Base-by-base conservation (phyloP, 208 protist species). In the Angomonas desouzai region DNA sequence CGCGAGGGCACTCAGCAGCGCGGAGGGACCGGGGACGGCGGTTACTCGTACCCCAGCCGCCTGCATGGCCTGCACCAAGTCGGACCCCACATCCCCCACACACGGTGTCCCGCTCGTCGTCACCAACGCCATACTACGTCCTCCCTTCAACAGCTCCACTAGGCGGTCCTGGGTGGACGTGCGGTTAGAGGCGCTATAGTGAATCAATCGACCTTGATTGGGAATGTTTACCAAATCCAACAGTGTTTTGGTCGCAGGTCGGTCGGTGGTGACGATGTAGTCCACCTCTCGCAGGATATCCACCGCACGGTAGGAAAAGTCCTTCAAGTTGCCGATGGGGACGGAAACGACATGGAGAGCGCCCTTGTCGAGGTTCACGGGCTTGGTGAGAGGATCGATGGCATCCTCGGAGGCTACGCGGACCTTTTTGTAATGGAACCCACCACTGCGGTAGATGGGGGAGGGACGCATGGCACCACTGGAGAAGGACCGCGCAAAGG, bases 251-350 rank as follows among this genome's bases (percentile, higher is more conserved):
- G 91, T 94, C 13, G 87, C 88, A 1, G 81, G 81, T 23, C 86
- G 81, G 64, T 96, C 85, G 0, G 80, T 80, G 0, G 86, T 92
- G 27, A 94, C 66, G 51, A 96, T 92, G 86, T 96, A 96, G 66
- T 96, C 91, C 16, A 94, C 87, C 4, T 82, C 70, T 18, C 75
- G 74, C 45, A 96, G 76, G 43, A 94, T 79, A 32, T 96, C 87
- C 23, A 96, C 62, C 9, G 86, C 79, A 23, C 91, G 87, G 33
- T 91, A 70, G 23, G 84, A 80, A 75, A 96, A 93, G 75, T 96
- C 91, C 45, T 96, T 96, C 27, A 96, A 58, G 64, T 96, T 96
- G 25, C 91, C 91, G 68, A 96, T 94, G 11, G 91, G 91, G n/a
- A 93, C 81, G 7, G 91, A 89, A 55, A 96, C 91, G 45, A 96